Evolutionary conservation across 129 eudicot genomes (phyloP).

Genomic region (Sambucus nigra): DNA sequence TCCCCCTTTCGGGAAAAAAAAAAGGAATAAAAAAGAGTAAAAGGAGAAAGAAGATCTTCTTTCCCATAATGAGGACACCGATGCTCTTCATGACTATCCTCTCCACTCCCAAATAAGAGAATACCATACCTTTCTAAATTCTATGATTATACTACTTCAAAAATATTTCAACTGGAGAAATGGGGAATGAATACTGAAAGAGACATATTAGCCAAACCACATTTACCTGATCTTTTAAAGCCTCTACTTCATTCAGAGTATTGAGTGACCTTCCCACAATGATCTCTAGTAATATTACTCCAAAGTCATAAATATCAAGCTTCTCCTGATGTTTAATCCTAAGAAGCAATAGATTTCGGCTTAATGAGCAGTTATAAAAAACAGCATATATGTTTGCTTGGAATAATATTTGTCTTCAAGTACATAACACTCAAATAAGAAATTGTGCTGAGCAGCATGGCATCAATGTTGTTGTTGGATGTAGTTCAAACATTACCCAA

Average conservation of each 20-base stretch:
- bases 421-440: neutral
- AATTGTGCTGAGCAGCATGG: too few relatives aligned
- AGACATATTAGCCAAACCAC: neutral
- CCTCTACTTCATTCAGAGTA: slow-evolving; percentile 36
- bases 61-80: too few relatives aligned
- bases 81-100: too few relatives aligned
- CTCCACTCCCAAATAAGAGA: too few relatives aligned
- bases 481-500: too few relatives aligned
- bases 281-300: slow-evolving; percentile 68
- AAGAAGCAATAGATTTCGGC: slow-evolving; percentile 4
- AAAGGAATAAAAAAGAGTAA: too few relatives aligned
- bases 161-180: neutral
- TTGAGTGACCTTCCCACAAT: slow-evolving; percentile 48
- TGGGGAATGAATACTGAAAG: neutral
- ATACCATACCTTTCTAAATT: too few relatives aligned
- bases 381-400: neutral
- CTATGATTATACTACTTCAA: neutral
- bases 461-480: too few relatives aligned
- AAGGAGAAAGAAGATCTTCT: too few relatives aligned
- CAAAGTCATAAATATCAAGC: slow-evolving; percentile 59
- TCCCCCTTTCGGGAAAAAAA: too few relatives aligned
- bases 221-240: slow-evolving; percentile 42
- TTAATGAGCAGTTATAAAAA: neutral
- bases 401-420: too few relatives aligned
- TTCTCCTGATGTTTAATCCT: slow-evolving; percentile 53